Evolutionary conservation across 768 basidiomycete genomes (phyloP), one percentile per base, ranked within the genome.

Genomic region (Dacryopinax spathularia): DNA sequence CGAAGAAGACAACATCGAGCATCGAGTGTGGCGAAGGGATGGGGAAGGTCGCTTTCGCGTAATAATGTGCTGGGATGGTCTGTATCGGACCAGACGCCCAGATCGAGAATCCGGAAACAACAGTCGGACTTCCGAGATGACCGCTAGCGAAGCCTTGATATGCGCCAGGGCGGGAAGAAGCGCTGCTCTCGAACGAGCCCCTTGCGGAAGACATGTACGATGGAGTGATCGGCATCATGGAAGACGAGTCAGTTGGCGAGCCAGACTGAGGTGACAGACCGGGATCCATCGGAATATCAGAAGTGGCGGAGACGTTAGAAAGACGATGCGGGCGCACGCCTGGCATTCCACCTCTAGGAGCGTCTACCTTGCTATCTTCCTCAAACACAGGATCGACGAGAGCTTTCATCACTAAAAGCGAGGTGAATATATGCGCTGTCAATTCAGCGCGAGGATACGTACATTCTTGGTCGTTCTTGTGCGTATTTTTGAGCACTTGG

Each of bases 401-500:
- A 2, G 48, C 48, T 29, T 56, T 56, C 48, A 56, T 56, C 48
- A 56, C 48, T 56, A 29, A 1, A 12, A 9, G 29, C 34, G 0
- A 0, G 18, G 1, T 10, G 39, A 20, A 20, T 1, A 35, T 16
- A 41, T 60, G 33, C 60, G 12, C 4, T 4, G 20, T 18, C n/a
- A 5, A 60, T 10, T 16, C 31, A 13, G n/a, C 1, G 12, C 9
- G 2, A 64, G 25, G 0, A 1, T 15, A 60, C 69, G 43, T 22
- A 69, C 68, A 69, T 9, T 70, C 66, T 0, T 29, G 35, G 48
- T 70, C 68, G 36, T 68, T 59, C 29, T 63, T 61, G n/a, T 62
- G 59, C 12, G 66, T 36, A 62, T 73, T 71, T 66, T 74, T 73
- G 59, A 74, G 67, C 5, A 74, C 73, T 63, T 75, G 75, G 25